Conservation (phyloP, 139 green algal genomes). For the Closterium sp. region DNA sequence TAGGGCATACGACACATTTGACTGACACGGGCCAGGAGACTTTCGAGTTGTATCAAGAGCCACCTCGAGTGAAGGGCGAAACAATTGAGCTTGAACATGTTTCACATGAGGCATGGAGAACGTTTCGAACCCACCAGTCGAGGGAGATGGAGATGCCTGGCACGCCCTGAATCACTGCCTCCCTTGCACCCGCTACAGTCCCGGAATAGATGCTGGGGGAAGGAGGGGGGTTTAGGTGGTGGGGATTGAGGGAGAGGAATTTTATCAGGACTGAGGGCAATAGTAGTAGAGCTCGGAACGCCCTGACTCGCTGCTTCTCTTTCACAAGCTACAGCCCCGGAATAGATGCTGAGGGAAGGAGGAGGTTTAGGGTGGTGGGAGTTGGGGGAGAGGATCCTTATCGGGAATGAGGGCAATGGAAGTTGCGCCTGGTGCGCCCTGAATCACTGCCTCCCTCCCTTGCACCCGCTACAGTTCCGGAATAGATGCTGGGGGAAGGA, state of each 20-base stretch:
- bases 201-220: conserved; percentile 9
- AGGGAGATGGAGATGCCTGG: conserved; percentile 21
- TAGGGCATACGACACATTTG: no score
- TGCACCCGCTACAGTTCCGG: conserved; percentile 11
- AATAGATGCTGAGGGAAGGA: not conserved
- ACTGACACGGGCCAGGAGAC: no score
- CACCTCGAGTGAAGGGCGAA: no score
- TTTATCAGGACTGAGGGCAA: no score
- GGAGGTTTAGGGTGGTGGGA: no score
- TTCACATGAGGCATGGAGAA: no score
- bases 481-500: conserved; percentile 2
- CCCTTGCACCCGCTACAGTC: conserved; percentile 15
- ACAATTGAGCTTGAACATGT: no score
- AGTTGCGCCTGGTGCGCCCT: not conserved
- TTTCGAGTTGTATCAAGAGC: no score
- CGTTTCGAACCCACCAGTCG: not conserved
- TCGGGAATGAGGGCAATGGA: no score
- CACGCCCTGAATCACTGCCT: conserved; percentile 9
- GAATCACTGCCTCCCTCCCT: conserved; percentile 16
- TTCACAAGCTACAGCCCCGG: not conserved
- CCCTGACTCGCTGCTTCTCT: not conserved
- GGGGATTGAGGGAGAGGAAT: no score
- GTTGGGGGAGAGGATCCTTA: no score
- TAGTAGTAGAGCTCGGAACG: not conserved
- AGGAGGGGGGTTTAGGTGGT: not conserved